Evolutionary conservation across 1,284 basidiomycete genomes (phyloP), one percentile per base, ranked within the genome.

Genomic region (Cerrena zonata): DNA sequence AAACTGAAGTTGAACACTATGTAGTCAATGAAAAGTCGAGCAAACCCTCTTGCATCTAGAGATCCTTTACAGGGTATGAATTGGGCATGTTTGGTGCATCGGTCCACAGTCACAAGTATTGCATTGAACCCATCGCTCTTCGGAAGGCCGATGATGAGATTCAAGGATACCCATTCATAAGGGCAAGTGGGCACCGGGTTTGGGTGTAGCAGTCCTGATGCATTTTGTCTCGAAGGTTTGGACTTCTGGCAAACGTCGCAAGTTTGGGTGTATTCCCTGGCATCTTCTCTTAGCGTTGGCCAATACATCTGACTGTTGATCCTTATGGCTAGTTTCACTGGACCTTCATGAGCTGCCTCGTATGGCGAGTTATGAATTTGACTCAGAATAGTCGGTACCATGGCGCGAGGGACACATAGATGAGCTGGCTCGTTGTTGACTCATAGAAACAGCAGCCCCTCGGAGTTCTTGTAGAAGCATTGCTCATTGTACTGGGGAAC

Each of bases 91-190:
- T n/a, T n/a, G n/a, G n/a, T n/a, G n/a, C n/a, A n/a, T n/a, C n/a
- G n/a, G n/a, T 70, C 63, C 5, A 70, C 60, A 7, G 70, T 58
- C 15, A 66, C 61, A 12, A 71, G 50, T 5, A 71, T 51, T 11
- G 47, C 50, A 42, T 60, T 50, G 45, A 36, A 60, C 15, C 68
- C 66, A 37, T 61, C 55, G 0, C 66, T 69, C 5, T 5, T 4
- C 0, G 76, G 77, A 0, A 80, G 61, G 18, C 67, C 64, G 3
- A 64, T 63, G 26, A 80, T 75, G 45, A 73, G 65, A 53, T 80
- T 76, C 66, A 77, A 68, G 0, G 69, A 69, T 4, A 79, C 62
- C 0, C 63, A 61, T 26, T 60, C 58, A 63, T 69, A 80, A 0
- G 74, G 75, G 11, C 58, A 34, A 42, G 53, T 5, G 4, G 73